Conservation (phyloP, 2,329 filamentous ascomycete species). For the Penicillium sp. region DNA sequence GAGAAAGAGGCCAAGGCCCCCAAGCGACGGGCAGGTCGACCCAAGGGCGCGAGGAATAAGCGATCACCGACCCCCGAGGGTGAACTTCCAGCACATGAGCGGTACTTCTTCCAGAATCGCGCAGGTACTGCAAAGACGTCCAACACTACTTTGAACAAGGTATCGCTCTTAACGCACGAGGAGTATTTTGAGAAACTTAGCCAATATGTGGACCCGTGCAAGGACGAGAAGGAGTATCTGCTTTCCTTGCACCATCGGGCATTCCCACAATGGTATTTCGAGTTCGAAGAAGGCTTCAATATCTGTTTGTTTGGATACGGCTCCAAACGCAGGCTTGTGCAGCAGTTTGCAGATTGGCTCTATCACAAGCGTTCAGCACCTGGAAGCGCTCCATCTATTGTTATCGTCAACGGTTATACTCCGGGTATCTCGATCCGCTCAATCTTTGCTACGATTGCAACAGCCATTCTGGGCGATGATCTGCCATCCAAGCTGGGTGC, state of each 20-base stretch:
- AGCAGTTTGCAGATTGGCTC: constrained; percentile 72
- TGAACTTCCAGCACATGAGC: constrained; percentile 82
- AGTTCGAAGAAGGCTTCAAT: constrained; percentile 82
- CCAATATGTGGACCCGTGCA: constrained; percentile 68
- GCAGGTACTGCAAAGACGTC: constrained; percentile 81
- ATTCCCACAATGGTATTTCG: constrained; percentile 91
- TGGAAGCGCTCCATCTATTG: constrained; percentile 59
- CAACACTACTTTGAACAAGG: constrained; percentile 74
- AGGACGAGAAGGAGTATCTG: constrained; percentile 69
- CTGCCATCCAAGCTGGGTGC: constrained; percentile 57
- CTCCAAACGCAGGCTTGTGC: constrained; percentile 76
- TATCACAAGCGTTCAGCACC: constrained; percentile 48
- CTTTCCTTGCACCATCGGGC: constrained; percentile 74
- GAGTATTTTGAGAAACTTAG: constrained; percentile 78
- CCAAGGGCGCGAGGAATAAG: constrained; percentile 59
- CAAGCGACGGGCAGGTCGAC: constrained; percentile 58
- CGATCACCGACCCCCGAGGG: constrained; percentile 77
- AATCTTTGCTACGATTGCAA: constrained; percentile 62
- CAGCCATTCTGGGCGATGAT: constrained; percentile 56
- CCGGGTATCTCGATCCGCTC: constrained; percentile 48
- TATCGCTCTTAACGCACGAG: constrained; percentile 81
- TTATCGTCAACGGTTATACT: constrained; percentile 83
- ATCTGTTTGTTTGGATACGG: constrained; percentile 92
- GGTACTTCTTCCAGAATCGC: constrained; percentile 91
- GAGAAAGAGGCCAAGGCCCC: constrained; percentile 50